Percentiles rank a stretch among this genome's conserved stretches.
Conservation (phyloP, 164 flowering plant genomes). For the Litsea cubeba region DNA sequence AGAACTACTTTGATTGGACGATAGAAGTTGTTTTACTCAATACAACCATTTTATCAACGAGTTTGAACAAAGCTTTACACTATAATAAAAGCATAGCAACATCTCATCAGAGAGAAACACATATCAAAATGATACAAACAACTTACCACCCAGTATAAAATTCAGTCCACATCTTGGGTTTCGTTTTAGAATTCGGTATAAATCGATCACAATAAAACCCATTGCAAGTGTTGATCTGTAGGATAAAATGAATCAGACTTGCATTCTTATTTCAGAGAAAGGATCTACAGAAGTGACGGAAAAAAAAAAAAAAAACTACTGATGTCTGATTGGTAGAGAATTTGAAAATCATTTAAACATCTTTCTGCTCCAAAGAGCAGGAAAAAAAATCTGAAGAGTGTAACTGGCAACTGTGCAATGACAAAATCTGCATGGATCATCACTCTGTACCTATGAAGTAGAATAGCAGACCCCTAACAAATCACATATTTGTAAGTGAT, state of each 20-base stretch:
- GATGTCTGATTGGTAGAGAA: too few species aligned
- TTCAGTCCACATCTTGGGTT: slow-evolving; percentile 99
- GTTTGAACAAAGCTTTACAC: neutral
- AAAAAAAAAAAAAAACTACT: neutral
- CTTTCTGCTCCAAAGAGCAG: neutral
- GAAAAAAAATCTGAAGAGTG: too few species aligned
- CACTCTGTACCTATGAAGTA: too few species aligned
- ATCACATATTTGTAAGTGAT: neutral
- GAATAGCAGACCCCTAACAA: too few species aligned
- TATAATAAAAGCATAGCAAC: neutral
- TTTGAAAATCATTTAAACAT: neutral
- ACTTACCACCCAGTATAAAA: slow-evolving; percentile 94
- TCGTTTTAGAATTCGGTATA: slow-evolving; percentile 65
- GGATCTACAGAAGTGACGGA: neutral
- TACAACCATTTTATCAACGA: neutral
- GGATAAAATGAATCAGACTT: neutral
- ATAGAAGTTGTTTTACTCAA: neutral
- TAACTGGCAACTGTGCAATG: too few species aligned
- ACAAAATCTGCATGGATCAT: too few species aligned
- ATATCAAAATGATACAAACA: slow-evolving; percentile 9
- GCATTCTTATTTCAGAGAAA: slow-evolving; percentile 1
- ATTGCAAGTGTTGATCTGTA: slow-evolving; percentile 93
- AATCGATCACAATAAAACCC: slow-evolving; percentile 98
- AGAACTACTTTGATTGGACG: neutral
- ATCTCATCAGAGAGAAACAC: neutral